These are phyloP conservation scores for Phallus indusiatus DNA, from an alignment of 768 basidiomycete species.

Conservation along the genomic window DNA sequence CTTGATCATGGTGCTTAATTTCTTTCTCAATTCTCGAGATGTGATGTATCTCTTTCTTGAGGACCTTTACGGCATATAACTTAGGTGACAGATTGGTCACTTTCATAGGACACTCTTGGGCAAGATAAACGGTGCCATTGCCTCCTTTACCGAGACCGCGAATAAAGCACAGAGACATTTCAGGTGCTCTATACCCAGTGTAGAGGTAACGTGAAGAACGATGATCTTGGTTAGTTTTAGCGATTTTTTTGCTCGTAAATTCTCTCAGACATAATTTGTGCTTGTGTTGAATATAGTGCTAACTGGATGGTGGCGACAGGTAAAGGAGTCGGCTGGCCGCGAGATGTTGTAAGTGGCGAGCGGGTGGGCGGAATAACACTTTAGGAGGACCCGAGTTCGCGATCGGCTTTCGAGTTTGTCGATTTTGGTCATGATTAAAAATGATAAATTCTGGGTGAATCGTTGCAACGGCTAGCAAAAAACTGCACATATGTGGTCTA, in stretches of 20 bases:
- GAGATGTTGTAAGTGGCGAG: no score
- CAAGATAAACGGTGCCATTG: conserved; percentile 92
- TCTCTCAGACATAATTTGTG: not conserved
- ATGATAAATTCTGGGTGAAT: no score
- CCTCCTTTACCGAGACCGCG: conserved; percentile 87
- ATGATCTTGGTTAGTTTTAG: not conserved
- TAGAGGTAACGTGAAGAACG: not conserved
- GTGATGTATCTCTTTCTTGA: conserved; percentile 20
- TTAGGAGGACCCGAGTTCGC: no score
- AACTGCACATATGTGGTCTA: no score
- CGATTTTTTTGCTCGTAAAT: not conserved
- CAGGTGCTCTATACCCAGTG: not conserved
- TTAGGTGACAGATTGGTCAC: conserved; percentile 32
- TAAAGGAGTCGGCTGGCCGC: no score
- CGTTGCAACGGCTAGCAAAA: no score
- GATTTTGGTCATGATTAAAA: no score
- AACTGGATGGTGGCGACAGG: no score
- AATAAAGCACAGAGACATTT: conserved; percentile 31
- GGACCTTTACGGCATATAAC: conserved; percentile 89
- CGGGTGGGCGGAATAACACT: no score
- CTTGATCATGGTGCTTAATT: not conserved
- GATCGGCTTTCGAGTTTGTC: no score
- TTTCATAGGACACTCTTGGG: conserved; percentile 39
- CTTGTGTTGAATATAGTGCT: no score
- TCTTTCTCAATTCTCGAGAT: not conserved